phyloP scores from a whole-genome alignment of 202 grass and related monocot species.

The Schoenoplectus tabernaemontani region DNA sequence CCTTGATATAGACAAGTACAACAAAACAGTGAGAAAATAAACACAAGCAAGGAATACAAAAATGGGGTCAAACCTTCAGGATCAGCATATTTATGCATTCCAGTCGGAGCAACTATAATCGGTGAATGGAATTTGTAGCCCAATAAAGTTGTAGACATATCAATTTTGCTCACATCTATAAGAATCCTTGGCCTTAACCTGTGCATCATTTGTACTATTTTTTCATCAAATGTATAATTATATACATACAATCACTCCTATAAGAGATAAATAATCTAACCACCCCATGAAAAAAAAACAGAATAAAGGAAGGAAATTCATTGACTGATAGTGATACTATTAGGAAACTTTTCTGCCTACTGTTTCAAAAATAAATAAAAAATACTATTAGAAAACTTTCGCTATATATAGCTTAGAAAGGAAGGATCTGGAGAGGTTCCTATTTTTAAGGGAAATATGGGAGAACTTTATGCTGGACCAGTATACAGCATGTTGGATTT shows the following conservation, averaged over 20 bases:
- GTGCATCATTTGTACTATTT: background rate
- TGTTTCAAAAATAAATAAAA: too few relatives aligned
- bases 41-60: too few relatives aligned
- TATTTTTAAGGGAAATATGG: background rate
- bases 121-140: constrained; percentile 55
- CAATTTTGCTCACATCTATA: constrained; percentile 73
- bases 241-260: too few relatives aligned
- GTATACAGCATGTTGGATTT: background rate
- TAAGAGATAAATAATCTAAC: background rate
- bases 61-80: constrained; percentile 43
- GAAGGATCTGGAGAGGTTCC: background rate
- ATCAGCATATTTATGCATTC: constrained; percentile 48
- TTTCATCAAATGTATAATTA: background rate
- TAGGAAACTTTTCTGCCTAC: too few relatives aligned
- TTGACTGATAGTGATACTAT: too few relatives aligned
- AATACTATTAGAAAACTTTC: too few relatives aligned
- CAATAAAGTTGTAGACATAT: constrained; percentile 64
- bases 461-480: background rate
- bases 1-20: background rate
- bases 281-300: too few relatives aligned
- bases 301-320: too few relatives aligned
- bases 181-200: constrained; percentile 85
- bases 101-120: constrained; percentile 68
- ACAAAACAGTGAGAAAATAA: background rate
- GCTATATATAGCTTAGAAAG: background rate